phyloP scores from a whole-genome alignment of 768 basidiomycete species.

The Coprinopsis sp. region DNA sequence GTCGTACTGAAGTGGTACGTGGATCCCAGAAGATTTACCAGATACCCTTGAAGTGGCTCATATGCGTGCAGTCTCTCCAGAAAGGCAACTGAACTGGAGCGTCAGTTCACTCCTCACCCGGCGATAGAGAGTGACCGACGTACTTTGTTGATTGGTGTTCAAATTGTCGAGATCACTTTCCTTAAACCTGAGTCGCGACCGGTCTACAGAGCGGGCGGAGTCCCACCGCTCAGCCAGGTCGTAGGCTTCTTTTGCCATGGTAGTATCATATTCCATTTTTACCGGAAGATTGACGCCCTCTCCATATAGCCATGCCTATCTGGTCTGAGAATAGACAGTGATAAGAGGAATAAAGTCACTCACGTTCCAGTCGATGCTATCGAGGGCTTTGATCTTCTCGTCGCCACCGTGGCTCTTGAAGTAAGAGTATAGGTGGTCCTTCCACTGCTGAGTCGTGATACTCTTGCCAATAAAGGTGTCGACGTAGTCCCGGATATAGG shows the following conservation, averaged over 20 bases:
- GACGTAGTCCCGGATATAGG: conserved; percentile 81
- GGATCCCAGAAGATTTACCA: conserved; percentile 56
- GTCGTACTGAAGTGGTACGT: conserved; percentile 48
- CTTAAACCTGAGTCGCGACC: conserved; percentile 49
- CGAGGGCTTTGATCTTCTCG: conserved; percentile 60
- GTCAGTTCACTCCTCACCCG: not conserved
- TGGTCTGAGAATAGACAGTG: not conserved
- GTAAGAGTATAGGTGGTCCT: conserved; percentile 69
- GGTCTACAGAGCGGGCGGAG: conserved; percentile 44
- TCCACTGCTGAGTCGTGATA: conserved; percentile 84
- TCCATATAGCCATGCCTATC: conserved; percentile 77
- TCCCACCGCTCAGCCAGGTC: conserved; percentile 74
- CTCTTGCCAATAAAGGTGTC: conserved; percentile 76
- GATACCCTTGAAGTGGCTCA: conserved; percentile 51
- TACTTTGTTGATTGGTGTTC: conserved; percentile 74
- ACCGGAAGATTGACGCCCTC: conserved; percentile 72
- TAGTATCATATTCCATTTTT: conserved; percentile 67
- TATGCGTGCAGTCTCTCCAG: conserved; percentile 73
- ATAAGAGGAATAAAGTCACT: conserved; percentile 18
- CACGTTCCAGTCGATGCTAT: conserved; percentile 77
- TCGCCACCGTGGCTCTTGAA: conserved; percentile 53
- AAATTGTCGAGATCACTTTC: conserved; percentile 57
- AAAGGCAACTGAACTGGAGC: conserved; percentile 59
- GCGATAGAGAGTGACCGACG: conserved; percentile 14
- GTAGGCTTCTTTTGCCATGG: conserved; percentile 66